Evolutionary conservation across 768 basidiomycete genomes (phyloP).

Genomic region (Lepiota venenata): DNA sequence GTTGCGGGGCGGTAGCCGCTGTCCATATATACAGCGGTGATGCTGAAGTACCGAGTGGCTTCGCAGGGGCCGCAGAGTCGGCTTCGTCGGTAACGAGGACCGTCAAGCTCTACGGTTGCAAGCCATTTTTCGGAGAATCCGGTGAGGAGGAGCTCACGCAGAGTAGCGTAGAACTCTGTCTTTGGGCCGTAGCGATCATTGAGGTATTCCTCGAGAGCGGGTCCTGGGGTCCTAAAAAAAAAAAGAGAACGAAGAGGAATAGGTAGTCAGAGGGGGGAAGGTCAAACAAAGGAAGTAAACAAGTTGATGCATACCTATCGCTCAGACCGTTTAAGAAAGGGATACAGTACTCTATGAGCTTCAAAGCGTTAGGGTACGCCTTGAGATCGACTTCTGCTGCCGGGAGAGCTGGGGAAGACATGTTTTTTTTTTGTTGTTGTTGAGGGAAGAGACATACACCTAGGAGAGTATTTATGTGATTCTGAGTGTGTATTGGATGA

Average conservation of each 20-base stretch:
- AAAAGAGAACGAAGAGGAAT: too few relatives aligned
- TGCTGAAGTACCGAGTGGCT: not conserved
- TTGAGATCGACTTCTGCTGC: not conserved
- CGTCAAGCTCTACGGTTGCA: not conserved
- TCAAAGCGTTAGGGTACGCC: not conserved
- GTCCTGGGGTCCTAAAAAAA: not conserved
- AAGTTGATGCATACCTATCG: not conserved
- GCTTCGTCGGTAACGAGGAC: not conserved
- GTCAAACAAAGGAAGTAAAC: not conserved
- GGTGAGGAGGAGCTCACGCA: not conserved
- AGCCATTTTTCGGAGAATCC: not conserved
- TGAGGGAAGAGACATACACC: too few relatives aligned
- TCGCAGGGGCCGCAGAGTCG: not conserved
- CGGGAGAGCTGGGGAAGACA: too few relatives aligned
- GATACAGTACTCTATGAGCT: not conserved
- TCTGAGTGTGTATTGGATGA: too few relatives aligned
- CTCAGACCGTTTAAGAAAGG: not conserved
- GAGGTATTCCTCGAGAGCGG: not conserved
- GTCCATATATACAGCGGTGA: not conserved
- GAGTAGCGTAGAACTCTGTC: not conserved
- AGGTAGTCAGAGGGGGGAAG: too few relatives aligned
- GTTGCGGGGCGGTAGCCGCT: not conserved
- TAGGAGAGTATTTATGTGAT: too few relatives aligned
- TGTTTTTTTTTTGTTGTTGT: too few relatives aligned
- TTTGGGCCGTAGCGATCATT: not conserved